phyloP scores from a whole-genome alignment of 768 basidiomycete genomes.

The Hygrocybe punicea region DNA sequence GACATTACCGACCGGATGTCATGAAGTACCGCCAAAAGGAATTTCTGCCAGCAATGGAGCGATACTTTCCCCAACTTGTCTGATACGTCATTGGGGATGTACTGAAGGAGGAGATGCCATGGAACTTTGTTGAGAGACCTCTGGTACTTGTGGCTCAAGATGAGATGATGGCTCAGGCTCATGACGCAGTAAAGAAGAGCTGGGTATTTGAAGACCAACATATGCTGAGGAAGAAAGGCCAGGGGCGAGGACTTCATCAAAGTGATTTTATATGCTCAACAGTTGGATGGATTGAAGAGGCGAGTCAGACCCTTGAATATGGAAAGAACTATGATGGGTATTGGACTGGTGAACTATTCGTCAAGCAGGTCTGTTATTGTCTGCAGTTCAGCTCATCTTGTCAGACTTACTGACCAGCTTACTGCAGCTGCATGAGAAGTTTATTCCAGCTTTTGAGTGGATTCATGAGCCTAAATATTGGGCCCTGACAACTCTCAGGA shows the following conservation, averaged over 20 bases:
- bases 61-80: conserved; percentile 16
- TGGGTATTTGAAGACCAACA: conserved; percentile 38
- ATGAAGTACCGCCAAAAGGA: conserved; percentile 30
- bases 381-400: conserved; percentile 10
- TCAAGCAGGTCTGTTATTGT: conserved; percentile 17
- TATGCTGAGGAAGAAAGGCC: conserved; percentile 37
- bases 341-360: conserved; percentile 33
- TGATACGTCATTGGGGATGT: conserved; percentile 19
- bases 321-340: conserved; percentile 45
- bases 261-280: conserved; percentile 37
- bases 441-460: conserved; percentile 30
- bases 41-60: conserved; percentile 30
- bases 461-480: conserved; percentile 33
- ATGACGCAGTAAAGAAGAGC: conserved; percentile 31
- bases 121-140: conserved; percentile 15
- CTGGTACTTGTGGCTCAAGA: conserved; percentile 35
- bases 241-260: conserved; percentile 37
- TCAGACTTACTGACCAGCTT: not conserved
- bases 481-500: conserved; percentile 44
- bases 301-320: conserved; percentile 37
- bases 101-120: conserved; percentile 13
- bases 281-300: conserved; percentile 30
- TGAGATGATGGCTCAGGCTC: conserved; percentile 42
- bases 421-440: conserved; percentile 24
- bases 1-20: conserved; percentile 37